Percentiles rank a stretch among this genome's conserved stretches.
phyloP scores from a whole-genome alignment of 139 green algal species.

The Chlorella ohadii region DNA sequence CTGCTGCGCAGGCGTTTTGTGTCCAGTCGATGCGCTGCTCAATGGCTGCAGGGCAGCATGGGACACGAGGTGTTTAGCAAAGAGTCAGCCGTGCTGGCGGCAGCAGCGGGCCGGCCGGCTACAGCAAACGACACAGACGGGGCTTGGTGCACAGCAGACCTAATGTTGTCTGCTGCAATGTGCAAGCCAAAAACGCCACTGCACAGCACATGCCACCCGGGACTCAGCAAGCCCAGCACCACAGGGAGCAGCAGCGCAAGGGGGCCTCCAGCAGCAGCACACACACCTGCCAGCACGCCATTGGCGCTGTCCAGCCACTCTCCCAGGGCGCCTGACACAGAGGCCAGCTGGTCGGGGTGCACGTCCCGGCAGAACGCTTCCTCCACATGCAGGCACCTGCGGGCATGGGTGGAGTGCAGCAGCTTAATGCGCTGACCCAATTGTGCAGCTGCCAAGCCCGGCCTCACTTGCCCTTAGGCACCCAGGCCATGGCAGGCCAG shows the following conservation, averaged over 20 bases:
- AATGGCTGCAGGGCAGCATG: background rate
- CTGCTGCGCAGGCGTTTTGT: background rate
- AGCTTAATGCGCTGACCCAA: too few relatives aligned
- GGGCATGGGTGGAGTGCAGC: background rate
- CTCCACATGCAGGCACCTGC: conserved; percentile 60
- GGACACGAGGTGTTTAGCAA: background rate
- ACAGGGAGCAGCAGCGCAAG: background rate
- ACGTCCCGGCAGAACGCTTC: conserved; percentile 69
- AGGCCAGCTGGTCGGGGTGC: conserved; percentile 51
- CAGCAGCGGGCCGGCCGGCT: too few relatives aligned
- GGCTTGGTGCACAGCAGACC: too few relatives aligned
- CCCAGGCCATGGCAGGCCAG: background rate
- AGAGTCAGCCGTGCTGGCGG: too few relatives aligned
- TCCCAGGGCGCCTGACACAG: conserved; percentile 53
- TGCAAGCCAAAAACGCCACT: background rate
- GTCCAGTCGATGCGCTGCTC: conserved; percentile 24
- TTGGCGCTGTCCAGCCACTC: conserved; percentile 52
- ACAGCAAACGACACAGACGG: too few relatives aligned
- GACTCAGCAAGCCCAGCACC: background rate
- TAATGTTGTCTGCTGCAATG: background rate
- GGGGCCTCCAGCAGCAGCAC: background rate
- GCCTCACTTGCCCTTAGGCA: too few relatives aligned
- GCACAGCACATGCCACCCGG: background rate
- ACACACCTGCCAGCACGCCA: background rate
- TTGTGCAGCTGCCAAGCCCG: too few relatives aligned